Conservation (phyloP, 306 rosid genomes). For the Corylus avellana region DNA sequence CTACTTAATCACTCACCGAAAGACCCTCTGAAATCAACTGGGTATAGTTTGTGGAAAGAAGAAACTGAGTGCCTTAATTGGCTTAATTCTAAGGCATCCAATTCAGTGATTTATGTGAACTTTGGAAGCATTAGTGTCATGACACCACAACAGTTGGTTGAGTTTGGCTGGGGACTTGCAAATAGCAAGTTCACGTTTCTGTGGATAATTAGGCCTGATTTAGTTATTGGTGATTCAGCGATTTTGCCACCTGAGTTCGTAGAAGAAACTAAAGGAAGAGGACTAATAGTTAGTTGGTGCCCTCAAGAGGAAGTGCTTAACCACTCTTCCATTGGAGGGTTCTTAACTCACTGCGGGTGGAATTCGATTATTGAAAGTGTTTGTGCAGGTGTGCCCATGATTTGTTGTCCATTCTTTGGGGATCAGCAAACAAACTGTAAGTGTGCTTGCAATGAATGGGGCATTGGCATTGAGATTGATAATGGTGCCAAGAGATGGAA, state of each 20-base stretch:
- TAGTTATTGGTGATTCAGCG: not conserved
- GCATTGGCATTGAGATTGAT: not conserved
- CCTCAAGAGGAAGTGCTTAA: constrained; percentile 20
- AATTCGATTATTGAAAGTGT: constrained; percentile 20
- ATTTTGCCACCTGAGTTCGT: constrained; percentile 7
- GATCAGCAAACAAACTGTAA: constrained; percentile 1
- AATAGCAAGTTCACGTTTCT: constrained; percentile 12
- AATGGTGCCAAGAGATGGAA: not conserved
- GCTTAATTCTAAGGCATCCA: constrained; percentile 5
- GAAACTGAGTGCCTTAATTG: constrained; percentile 23
- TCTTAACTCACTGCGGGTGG: constrained; percentile 9
- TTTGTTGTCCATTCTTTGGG: not conserved
- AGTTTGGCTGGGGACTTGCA: constrained; percentile 25
- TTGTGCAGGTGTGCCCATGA: constrained; percentile 10
- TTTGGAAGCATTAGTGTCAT: constrained; percentile 6
- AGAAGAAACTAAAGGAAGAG: constrained; percentile 10
- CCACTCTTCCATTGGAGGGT: constrained; percentile 15
- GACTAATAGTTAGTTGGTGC: constrained; percentile 21
- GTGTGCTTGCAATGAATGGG: constrained; percentile 3
- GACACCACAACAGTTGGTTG: constrained; percentile 2
- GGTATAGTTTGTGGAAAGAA: constrained; percentile 19
- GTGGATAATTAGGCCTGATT: constrained; percentile 25
- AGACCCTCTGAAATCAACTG: not conserved
- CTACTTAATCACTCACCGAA: not conserved
- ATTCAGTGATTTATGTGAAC: constrained; percentile 17